These are phyloP conservation scores for Neurospora sp. DNA, from an alignment of 495 filamentous ascomycete genomes.

Conservation along the genomic window DNA sequence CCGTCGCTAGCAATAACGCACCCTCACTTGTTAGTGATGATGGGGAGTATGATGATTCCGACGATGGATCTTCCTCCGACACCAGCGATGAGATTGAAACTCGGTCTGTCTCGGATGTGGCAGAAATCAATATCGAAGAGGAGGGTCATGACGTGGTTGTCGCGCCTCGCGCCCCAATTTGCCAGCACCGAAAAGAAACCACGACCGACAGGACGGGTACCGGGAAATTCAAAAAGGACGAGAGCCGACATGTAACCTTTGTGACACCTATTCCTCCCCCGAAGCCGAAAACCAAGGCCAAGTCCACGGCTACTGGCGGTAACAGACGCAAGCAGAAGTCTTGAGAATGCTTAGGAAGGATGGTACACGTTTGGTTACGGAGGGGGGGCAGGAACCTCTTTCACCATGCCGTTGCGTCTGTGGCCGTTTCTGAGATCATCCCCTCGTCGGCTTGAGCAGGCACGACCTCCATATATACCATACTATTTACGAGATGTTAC, in stretches of 20 bases:
- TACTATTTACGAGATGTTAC: neutral
- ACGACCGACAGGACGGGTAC: constrained; percentile 5
- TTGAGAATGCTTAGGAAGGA: neutral
- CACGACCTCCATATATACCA: neutral
- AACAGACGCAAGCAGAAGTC: constrained; percentile 22
- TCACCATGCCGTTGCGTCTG: neutral
- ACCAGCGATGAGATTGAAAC: constrained; percentile 30
- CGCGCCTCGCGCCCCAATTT: constrained; percentile 25
- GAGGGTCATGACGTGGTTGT: constrained; percentile 26
- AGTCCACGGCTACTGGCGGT: neutral
- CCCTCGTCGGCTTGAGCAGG: neutral
- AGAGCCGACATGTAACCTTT: constrained; percentile 37
- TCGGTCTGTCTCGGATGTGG: constrained; percentile 37
- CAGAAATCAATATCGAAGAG: constrained; percentile 39
- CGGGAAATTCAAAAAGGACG: constrained; percentile 34
- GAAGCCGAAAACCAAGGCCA: constrained; percentile 18
- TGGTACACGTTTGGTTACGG: neutral
- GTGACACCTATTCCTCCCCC: constrained; percentile 29
- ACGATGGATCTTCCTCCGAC: constrained; percentile 37
- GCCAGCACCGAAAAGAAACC: constrained; percentile 17
- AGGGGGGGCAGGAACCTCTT: neutral
- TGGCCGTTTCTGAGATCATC: neutral
- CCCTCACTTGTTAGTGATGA: constrained; percentile 86
- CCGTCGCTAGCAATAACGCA: constrained; percentile 65
- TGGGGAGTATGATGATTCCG: constrained; percentile 59